Evolutionary conservation across 2,329 filamentous ascomycete species (phyloP).

Genomic region (Claviceps citrina): DNA sequence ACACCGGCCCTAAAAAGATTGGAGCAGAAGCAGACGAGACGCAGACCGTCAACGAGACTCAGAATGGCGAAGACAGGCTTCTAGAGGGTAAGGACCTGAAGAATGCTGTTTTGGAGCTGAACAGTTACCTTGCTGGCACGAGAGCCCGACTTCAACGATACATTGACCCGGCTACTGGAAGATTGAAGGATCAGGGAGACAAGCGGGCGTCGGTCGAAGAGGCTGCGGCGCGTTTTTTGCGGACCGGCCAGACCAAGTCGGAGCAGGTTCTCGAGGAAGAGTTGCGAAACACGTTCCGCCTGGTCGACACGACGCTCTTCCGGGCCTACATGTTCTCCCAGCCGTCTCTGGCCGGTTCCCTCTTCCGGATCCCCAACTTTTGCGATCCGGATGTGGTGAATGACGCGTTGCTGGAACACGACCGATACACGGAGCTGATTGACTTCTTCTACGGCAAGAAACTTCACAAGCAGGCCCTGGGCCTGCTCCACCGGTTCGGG

Average conservation of each 20-base stretch:
- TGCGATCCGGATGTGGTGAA: constrained; percentile 93
- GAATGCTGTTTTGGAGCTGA: constrained; percentile 66
- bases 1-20: constrained; percentile 43
- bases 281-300: constrained; percentile 58
- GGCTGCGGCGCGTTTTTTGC: constrained; percentile 40
- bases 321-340: constrained; percentile 87
- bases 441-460: constrained; percentile 95
- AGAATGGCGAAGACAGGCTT: constrained; percentile 29
- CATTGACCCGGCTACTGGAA: constrained; percentile 46
- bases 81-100: constrained; percentile 72
- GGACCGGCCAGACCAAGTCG: constrained; percentile 29
- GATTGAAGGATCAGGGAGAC: constrained; percentile 36
- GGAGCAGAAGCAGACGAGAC: constrained; percentile 40
- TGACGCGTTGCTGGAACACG: constrained; percentile 75
- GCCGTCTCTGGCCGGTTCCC: constrained; percentile 67
- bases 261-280: constrained; percentile 52
- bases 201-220: constrained; percentile 31
- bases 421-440: constrained; percentile 84
- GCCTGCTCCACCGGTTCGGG: constrained; percentile 70
- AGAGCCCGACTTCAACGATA: constrained; percentile 49
- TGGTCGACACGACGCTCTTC: constrained; percentile 91
- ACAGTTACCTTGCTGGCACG: constrained; percentile 77
- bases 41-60: constrained; percentile 32
- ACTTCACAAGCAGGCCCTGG: constrained; percentile 73
- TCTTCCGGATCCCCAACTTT: constrained; percentile 94